phyloP scores from a whole-genome alignment of 2,329 filamentous ascomycete genomes.

The Penicillium sp. region DNA sequence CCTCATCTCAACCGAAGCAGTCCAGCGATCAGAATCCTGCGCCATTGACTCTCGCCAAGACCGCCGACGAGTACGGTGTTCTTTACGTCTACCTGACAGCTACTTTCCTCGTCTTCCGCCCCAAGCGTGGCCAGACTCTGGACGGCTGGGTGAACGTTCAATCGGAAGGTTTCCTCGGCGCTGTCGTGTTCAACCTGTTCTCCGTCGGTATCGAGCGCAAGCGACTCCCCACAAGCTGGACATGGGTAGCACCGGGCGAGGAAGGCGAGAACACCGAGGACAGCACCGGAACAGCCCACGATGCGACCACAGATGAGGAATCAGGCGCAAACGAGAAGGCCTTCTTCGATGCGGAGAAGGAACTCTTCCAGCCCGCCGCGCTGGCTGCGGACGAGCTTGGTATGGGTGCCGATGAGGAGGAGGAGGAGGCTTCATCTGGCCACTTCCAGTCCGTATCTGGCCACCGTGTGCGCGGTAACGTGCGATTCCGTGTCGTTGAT shows the following conservation, averaged over 20 bases:
- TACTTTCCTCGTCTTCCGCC: constrained; percentile 81
- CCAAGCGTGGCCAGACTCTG: constrained; percentile 70
- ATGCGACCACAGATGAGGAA: constrained; percentile 29
- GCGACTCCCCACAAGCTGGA: constrained; percentile 76
- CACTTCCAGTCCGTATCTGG: constrained; percentile 76
- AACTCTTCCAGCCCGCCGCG: constrained; percentile 41
- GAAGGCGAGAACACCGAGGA: constrained; percentile 22
- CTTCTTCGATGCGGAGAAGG: constrained; percentile 39
- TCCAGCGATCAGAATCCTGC: constrained; percentile 33
- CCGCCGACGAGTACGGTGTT: constrained; percentile 78
- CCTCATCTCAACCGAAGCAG: constrained; percentile 33
- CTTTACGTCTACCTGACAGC: constrained; percentile 86
- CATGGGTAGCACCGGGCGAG: constrained; percentile 67
- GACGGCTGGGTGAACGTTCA: constrained; percentile 83
- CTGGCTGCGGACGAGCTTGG: constrained; percentile 35
- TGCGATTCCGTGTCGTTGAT: constrained; percentile 79
- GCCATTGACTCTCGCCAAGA: constrained; percentile 43
- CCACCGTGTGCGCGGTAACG: constrained; percentile 66
- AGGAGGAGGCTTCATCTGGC: constrained; percentile 59
- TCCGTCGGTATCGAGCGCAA: constrained; percentile 81
- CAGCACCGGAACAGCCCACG: constrained; percentile 6
- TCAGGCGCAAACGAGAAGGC: constrained; percentile 18
- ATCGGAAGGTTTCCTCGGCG: constrained; percentile 83
- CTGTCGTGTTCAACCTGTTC: constrained; percentile 89
- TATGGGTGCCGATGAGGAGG: constrained; percentile 45